Conservation (phyloP, 2,329 filamentous ascomycete genomes). For the Trichophyton benhamiae region DNA sequence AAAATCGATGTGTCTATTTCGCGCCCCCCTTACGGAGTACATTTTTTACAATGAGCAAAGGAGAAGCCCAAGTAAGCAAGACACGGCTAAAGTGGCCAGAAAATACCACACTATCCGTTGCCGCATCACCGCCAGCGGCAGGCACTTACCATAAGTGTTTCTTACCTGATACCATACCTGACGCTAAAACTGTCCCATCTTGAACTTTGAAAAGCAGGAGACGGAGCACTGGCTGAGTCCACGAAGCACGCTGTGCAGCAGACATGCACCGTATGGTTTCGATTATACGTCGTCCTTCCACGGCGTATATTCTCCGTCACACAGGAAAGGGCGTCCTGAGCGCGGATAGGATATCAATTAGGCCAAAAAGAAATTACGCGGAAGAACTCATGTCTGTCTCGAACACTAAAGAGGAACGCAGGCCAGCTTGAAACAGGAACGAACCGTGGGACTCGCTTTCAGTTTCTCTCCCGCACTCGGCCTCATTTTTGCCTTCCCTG, state of each 20-base stretch:
- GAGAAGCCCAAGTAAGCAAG: background rate
- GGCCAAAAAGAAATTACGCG: constrained; percentile 1
- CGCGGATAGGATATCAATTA: background rate
- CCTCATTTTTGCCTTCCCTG: background rate
- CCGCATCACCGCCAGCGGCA: background rate
- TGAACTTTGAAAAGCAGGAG: background rate
- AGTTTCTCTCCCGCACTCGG: background rate
- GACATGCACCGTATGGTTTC: background rate
- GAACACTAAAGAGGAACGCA: background rate
- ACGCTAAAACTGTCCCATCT: background rate
- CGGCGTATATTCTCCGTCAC: constrained; percentile 1
- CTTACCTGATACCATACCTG: background rate
- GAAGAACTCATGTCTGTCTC: background rate
- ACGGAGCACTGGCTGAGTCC: background rate
- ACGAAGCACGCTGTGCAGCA: background rate
- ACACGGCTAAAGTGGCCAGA: background rate
- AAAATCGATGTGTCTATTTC: background rate
- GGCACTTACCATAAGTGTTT: background rate
- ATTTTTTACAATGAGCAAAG: background rate
- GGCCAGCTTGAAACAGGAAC: background rate
- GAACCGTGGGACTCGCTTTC: background rate
- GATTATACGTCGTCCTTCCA: background rate
- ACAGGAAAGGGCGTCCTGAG: background rate
- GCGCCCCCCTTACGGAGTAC: background rate
- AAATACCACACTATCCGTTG: background rate